phyloP scores from a whole-genome alignment of 768 basidiomycete genomes.

The Amanita thiersii region DNA sequence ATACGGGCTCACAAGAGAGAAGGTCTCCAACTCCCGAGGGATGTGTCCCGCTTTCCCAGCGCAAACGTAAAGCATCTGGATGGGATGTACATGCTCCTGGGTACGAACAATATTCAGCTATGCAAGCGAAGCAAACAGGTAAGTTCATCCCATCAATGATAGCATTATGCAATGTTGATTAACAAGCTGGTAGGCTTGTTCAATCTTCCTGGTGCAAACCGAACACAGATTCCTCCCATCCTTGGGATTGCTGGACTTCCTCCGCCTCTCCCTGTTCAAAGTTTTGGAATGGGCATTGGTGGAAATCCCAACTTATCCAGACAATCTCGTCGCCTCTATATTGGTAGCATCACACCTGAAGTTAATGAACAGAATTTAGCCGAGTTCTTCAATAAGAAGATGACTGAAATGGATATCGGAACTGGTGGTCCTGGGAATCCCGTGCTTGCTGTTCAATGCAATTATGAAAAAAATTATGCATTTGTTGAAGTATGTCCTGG shows the following conservation, averaged over 20 bases:
- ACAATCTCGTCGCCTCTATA: constrained; percentile 92
- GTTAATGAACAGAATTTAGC: constrained; percentile 89
- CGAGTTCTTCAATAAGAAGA: constrained; percentile 94
- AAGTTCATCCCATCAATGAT: constrained; percentile 12
- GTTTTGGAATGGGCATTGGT: constrained; percentile 81
- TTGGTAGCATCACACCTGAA: constrained; percentile 92
- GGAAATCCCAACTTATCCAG: constrained; percentile 85
- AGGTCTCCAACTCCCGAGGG: constrained; percentile 90
- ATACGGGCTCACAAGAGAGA: constrained; percentile 65
- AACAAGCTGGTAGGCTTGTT: constrained; percentile 61
- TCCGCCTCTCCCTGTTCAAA: constrained; percentile 76
- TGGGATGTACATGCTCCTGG: constrained; percentile 97
- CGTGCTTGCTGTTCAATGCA: constrained; percentile 90
- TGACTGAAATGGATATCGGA: constrained; percentile 87
- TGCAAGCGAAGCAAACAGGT: constrained; percentile 99
- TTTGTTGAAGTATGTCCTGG: constrained; percentile 78
- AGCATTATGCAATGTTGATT: constrained; percentile 9
- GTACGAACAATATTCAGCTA: constrained; percentile 89
- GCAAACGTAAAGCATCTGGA: constrained; percentile 82
- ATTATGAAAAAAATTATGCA: constrained; percentile 98
- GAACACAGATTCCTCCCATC: constrained; percentile 80
- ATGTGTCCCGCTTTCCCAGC: constrained; percentile 70
- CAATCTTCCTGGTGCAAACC: constrained; percentile 92
- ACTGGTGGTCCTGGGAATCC: constrained; percentile 83
- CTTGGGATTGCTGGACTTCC: constrained; percentile 76